Evolutionary conservation across 352 stramenopile species (phyloP), one percentile per base, ranked within the genome.

Genomic region (Phytophthora tentaculata): DNA sequence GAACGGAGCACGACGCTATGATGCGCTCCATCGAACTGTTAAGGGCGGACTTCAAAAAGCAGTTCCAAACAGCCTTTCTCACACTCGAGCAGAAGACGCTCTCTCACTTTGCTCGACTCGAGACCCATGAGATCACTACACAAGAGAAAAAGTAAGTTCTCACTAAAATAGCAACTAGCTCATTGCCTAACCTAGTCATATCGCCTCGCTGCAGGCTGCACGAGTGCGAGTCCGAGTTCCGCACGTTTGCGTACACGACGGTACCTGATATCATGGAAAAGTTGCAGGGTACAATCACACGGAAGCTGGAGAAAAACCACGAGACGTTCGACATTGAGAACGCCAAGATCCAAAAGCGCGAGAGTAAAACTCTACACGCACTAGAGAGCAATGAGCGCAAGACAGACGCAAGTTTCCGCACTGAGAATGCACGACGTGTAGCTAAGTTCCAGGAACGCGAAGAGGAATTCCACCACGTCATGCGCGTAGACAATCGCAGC

Each of bases 291-390:
- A 76, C 81, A 20, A 94, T 98, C 56, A 96, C 91, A 17, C 83
- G 90, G 6, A 94, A 92, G 52, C 80, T 98, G 17, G 80, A 94
- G 52, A 97, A 97, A 74, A 93, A 88, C 57, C 81, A 94, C 72
- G 92, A 98, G 73, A 95, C 85, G 9, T 97, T 97, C 65, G 90
- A 97, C 70, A 97, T 97, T 51, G 91, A 98, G 56, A 97, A 97
- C 69, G 86, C 91, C 57, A 98, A 97, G 74, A 94, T 96, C 23
- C 76, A 86, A 41, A 97, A 97, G 73, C 86, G 91, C 37, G 91
- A 97, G 67, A 84, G 88, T 69, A 97, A 98, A 74, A 95, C 92
- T 14, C 64, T 86, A n/a, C 50, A 73, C 17, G 67, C 79, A 28
- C 80, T 97, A 54, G 80, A 89, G 47, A 73, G 48, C 29, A 91